Evolutionary conservation across 2,329 filamentous ascomycete genomes (phyloP).

Genomic region (Neonectria faginata): DNA sequence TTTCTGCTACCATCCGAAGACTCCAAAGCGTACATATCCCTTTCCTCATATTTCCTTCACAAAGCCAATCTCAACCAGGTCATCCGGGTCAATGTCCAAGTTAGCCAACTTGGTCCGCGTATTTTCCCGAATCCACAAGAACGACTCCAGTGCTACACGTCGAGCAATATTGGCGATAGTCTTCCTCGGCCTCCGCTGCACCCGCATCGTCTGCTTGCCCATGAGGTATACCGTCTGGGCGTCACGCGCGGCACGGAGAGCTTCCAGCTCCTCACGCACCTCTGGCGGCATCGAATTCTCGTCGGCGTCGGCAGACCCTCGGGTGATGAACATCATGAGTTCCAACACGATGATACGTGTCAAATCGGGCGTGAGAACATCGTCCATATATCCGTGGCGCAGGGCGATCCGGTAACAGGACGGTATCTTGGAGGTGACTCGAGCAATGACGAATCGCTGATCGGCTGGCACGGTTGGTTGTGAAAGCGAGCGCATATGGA

Average conservation of each 20-base stretch:
- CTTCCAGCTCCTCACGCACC: slow-evolving; percentile 55
- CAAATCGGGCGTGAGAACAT: slow-evolving; percentile 74
- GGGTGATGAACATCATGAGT: slow-evolving; percentile 65
- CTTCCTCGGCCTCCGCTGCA: slow-evolving; percentile 55
- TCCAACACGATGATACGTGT: slow-evolving; percentile 67
- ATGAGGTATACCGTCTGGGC: slow-evolving; percentile 67
- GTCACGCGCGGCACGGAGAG: slow-evolving; percentile 57
- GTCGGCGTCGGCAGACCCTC: slow-evolving; percentile 45
- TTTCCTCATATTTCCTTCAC: slow-evolving; percentile 70
- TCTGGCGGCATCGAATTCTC: slow-evolving; percentile 41
- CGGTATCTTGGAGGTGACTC: slow-evolving; percentile 59
- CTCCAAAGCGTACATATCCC: slow-evolving; percentile 3
- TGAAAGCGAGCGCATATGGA: slow-evolving; percentile 75
- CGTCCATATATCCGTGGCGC: slow-evolving; percentile 79
- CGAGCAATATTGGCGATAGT: slow-evolving; percentile 53
- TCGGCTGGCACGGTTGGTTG: slow-evolving; percentile 64
- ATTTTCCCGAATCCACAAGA: slow-evolving; percentile 75
- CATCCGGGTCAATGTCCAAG: slow-evolving; percentile 62
- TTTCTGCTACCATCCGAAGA: not conserved
- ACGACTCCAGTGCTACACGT: slow-evolving; percentile 62
- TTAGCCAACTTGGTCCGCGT: slow-evolving; percentile 74
- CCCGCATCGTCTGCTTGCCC: slow-evolving; percentile 70
- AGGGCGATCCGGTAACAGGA: slow-evolving; percentile 77
- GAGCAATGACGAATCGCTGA: slow-evolving; percentile 61
- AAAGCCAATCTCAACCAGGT: slow-evolving; percentile 76